Conservation (phyloP, 805 yeast species). For the Spathaspora arborariae region DNA sequence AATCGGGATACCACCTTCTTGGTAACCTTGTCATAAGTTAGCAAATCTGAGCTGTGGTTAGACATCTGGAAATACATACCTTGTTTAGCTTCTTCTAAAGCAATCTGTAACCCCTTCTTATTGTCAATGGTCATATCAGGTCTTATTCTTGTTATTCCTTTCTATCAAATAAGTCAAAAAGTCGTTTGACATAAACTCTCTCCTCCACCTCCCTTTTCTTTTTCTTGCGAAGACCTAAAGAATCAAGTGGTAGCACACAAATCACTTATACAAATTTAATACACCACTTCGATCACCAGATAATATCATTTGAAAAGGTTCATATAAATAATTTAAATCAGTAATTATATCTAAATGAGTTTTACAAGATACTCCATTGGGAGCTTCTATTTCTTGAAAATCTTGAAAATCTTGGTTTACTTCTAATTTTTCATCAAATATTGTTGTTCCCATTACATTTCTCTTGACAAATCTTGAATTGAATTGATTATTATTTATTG, state of each 20-base stretch:
- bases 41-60: too few species aligned
- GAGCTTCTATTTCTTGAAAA: not conserved
- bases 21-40: constrained; percentile 42
- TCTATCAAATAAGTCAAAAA: not conserved
- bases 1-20: constrained; percentile 91
- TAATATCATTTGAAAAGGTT: constrained; percentile 58
- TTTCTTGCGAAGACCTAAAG: not conserved
- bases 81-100: constrained; percentile 65
- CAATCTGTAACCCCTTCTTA: constrained; percentile 59
- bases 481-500: constrained; percentile 6
- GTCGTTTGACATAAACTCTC: not conserved
- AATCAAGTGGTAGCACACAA: not conserved
- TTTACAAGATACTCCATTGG: not conserved
- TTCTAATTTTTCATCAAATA: constrained; percentile 3
- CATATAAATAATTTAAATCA: constrained; percentile 41
- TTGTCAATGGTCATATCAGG: constrained; percentile 53
- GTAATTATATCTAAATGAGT: constrained; percentile 7
- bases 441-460: not conserved
- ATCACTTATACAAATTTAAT: constrained; percentile 53
- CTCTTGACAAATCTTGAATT: constrained; percentile 5
- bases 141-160: not conserved
- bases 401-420: not conserved
- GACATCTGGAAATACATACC: constrained; percentile 29
- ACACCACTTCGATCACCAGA: constrained; percentile 67
- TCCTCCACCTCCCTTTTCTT: not conserved